Conservation (phyloP, 2,329 filamentous ascomycete species). For the Domatiomyces globalis region DNA sequence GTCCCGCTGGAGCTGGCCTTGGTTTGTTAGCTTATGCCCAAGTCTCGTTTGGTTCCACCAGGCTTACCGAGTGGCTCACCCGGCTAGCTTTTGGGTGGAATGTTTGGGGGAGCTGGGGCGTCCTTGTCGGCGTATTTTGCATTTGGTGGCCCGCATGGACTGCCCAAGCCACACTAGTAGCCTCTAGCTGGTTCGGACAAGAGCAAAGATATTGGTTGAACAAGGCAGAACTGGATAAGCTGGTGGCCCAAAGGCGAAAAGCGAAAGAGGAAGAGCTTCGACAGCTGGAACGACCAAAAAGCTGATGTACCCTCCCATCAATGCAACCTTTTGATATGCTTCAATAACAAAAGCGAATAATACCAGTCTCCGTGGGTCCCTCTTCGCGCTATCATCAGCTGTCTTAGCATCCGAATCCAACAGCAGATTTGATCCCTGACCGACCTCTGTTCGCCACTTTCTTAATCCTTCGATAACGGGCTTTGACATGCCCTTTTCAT, state of each 20-base stretch:
- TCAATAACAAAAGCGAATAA: neutral
- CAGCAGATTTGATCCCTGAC: too few relatives aligned
- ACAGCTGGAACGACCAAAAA: neutral
- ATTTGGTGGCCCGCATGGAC: conserved; percentile 94
- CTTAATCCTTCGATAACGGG: too few relatives aligned
- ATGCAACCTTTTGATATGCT: neutral
- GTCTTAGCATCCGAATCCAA: too few relatives aligned
- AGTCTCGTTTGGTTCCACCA: conserved; percentile 19
- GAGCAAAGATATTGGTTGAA: neutral
- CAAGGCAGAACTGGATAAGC: neutral
- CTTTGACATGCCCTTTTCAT: too few relatives aligned
- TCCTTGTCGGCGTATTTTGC: conserved; percentile 78
- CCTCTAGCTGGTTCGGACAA: conserved; percentile 12
- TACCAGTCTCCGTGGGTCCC: neutral
- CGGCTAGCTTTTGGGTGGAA: conserved; percentile 77
- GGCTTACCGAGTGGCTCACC: conserved; percentile 46
- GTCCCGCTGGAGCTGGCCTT: conserved; percentile 44
- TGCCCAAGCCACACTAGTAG: conserved; percentile 31
- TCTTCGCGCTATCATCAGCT: neutral
- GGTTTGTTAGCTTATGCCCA: conserved; percentile 34
- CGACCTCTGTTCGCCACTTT: too few relatives aligned
- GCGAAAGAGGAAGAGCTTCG: neutral
- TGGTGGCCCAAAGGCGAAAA: neutral
- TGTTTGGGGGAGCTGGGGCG: conserved; percentile 70
- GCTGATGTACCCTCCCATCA: too few relatives aligned